A percentile compares a stretch with the other conserved stretches of the same genome.
Conservation (phyloP, 23 red algal genomes). For the Gracilaria domingensis region DNA sequence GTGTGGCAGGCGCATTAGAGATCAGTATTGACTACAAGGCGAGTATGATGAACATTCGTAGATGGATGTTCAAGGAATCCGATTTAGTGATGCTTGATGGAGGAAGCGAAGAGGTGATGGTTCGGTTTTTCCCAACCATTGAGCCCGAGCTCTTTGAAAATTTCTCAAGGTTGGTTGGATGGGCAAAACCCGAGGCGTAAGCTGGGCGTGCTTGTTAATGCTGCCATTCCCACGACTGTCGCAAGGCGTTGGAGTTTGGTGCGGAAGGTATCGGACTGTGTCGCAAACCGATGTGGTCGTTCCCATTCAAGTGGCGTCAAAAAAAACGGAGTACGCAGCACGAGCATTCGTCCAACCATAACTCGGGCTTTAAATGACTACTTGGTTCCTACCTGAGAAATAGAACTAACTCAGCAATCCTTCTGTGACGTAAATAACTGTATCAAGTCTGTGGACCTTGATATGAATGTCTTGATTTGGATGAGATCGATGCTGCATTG, state of each 20-base stretch:
- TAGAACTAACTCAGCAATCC: slow-evolving; percentile 45
- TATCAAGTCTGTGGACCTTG: not conserved
- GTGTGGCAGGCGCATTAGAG: slow-evolving; percentile 43
- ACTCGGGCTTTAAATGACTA: slow-evolving; percentile 52
- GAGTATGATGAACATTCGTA: slow-evolving; percentile 30
- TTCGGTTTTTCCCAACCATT: slow-evolving; percentile 44
- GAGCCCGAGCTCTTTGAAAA: slow-evolving; percentile 32
- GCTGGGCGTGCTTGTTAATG: slow-evolving; percentile 53
- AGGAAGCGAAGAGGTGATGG: slow-evolving; percentile 45
- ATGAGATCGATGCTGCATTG: slow-evolving; percentile 33
- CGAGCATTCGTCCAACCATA: slow-evolving; percentile 89
- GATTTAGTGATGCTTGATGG: slow-evolving; percentile 58
- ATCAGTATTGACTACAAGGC: slow-evolving; percentile 50
- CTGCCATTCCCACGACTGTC: slow-evolving; percentile 49
- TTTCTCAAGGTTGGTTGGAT: slow-evolving; percentile 43
- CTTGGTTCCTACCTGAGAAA: slow-evolving; percentile 38
- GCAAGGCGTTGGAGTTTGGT: slow-evolving; percentile 57
- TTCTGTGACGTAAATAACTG: slow-evolving; percentile 21
- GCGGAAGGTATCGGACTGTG: slow-evolving; percentile 68
- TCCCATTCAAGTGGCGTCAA: slow-evolving; percentile 74
- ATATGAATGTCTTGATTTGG: slow-evolving; percentile 1
- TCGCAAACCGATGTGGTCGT: slow-evolving; percentile 86
- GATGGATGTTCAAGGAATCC: slow-evolving; percentile 20
- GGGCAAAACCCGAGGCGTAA: slow-evolving; percentile 48
- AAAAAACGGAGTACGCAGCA: slow-evolving; percentile 89